Percentiles rank a stretch among this genome's conserved stretches.
Evolutionary conservation across 257 asterid species (phyloP).

Genomic region (Salvia miltiorrhiza): DNA sequence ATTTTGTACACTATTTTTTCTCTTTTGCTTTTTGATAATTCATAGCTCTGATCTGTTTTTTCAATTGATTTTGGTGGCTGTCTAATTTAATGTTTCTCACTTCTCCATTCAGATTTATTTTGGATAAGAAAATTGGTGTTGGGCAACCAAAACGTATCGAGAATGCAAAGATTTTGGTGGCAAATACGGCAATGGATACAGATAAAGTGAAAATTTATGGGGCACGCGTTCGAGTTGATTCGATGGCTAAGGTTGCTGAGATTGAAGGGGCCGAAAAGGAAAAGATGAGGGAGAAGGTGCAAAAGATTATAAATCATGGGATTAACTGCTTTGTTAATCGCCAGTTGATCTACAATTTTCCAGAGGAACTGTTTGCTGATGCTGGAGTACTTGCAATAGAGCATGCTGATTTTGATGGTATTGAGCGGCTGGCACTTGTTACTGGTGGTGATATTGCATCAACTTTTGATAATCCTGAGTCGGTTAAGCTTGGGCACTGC

Average conservation of each 20-base stretch:
- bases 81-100: not conserved
- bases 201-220: conserved; percentile 98
- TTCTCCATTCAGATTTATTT: conserved; percentile 60
- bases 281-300: conserved; percentile 89
- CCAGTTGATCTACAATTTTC: conserved; percentile 91
- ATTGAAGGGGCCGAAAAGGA: conserved; percentile 91
- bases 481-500: conserved; percentile 94
- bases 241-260: conserved; percentile 98
- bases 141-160: conserved; percentile 99
- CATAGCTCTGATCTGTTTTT: not conserved
- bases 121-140: conserved; percentile 94
- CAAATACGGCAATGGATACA: conserved; percentile 98
- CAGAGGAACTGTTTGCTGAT: conserved; percentile 96
- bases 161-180: conserved; percentile 91
- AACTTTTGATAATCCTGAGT: conserved; percentile 92
- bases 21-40: not conserved
- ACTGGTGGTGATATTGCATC: conserved; percentile 97
- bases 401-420: conserved; percentile 98
- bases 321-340: conserved; percentile 93
- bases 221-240: conserved; percentile 98
- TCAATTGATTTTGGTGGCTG: too few species aligned
- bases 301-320: conserved; percentile 84
- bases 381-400: conserved; percentile 93
- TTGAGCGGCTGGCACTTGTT: conserved; percentile 86
- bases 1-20: not conserved